phyloP scores from a whole-genome alignment of 2,329 filamentous ascomycete genomes.

The Fusarium robinianum region DNA sequence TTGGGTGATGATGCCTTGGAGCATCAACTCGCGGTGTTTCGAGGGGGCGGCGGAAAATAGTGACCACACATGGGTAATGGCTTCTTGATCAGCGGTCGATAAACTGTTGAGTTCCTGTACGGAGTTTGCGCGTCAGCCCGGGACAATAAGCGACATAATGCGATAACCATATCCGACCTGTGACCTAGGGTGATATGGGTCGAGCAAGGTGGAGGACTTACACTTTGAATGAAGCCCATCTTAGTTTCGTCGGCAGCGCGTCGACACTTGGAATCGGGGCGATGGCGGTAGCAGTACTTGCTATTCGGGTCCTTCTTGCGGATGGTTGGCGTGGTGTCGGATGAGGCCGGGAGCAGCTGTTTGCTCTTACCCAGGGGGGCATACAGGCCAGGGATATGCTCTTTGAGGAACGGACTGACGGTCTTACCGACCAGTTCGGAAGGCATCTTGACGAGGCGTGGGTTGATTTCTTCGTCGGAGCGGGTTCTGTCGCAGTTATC shows the following conservation, averaged over 20 bases:
- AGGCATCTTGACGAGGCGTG: conserved; percentile 60
- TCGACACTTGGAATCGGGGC: conserved; percentile 91
- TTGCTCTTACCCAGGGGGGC: conserved; percentile 71
- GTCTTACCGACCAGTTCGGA: conserved; percentile 74
- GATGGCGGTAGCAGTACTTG: conserved; percentile 93
- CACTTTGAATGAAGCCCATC: conserved; percentile 92
- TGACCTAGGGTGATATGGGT: background rate
- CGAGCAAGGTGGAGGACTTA: conserved; percentile 47
- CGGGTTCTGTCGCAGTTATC: conserved; percentile 58
- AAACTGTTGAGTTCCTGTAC: conserved; percentile 77
- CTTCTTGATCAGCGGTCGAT: conserved; percentile 85
- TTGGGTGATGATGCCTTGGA: conserved; percentile 93
- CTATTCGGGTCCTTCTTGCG: conserved; percentile 69
- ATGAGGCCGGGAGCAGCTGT: conserved; percentile 27
- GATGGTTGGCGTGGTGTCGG: conserved; percentile 29
- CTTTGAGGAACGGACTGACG: conserved; percentile 84
- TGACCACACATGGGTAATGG: conserved; percentile 96
- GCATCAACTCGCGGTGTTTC: conserved; percentile 93
- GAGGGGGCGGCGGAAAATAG: conserved; percentile 93
- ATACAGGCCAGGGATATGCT: conserved; percentile 89
- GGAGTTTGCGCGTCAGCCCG: conserved; percentile 4
- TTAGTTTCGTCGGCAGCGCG: conserved; percentile 92
- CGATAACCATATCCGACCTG: too few relatives aligned
- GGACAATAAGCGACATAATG: background rate
- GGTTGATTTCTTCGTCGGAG: conserved; percentile 54